A percentile compares a stretch with the other conserved stretches of the same genome.
These are phyloP conservation scores for Lophiostoma macrostomum DNA, from an alignment of 495 filamentous ascomycete genomes.

Conservation along the genomic window DNA sequence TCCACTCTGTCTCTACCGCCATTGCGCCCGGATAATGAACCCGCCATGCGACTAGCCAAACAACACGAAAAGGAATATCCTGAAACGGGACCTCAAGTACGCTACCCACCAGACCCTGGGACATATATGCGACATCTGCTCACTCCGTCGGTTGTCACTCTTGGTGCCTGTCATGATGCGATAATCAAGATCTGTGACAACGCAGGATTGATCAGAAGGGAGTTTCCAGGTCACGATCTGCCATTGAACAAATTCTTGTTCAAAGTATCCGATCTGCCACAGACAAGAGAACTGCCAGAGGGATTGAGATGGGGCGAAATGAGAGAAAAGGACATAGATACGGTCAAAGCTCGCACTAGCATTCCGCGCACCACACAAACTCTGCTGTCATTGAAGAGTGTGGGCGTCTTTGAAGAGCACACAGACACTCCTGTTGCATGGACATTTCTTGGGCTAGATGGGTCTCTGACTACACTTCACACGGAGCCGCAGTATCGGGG, in stretches of 20 bases:
- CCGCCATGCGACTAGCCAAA: slow-evolving; percentile 7
- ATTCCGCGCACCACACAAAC: slow-evolving; percentile 21
- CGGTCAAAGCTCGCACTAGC: slow-evolving; percentile 14
- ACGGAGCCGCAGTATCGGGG: slow-evolving; percentile 36
- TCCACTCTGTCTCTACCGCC: slow-evolving; percentile 16
- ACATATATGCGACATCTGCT: slow-evolving; percentile 22
- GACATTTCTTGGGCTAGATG: slow-evolving; percentile 42
- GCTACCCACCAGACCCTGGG: slow-evolving; percentile 3
- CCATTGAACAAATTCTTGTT: slow-evolving; percentile 31
- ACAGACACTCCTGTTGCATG: slow-evolving; percentile 35
- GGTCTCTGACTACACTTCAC: slow-evolving; percentile 36
- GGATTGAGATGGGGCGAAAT: slow-evolving; percentile 29
- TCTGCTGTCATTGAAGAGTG: slow-evolving; percentile 21
- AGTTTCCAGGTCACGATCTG: slow-evolving; percentile 25
- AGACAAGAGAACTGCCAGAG: slow-evolving; percentile 22
- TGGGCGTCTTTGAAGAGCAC: slow-evolving; percentile 23
- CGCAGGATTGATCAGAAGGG: slow-evolving; percentile 13
- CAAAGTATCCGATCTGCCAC: slow-evolving; percentile 16
- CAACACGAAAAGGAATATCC: slow-evolving; percentile 21
- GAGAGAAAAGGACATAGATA: slow-evolving; percentile 18
- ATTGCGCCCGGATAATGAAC: background rate
- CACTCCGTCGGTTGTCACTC: slow-evolving; percentile 15
- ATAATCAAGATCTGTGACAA: slow-evolving; percentile 6
- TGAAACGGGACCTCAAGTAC: slow-evolving; percentile 12
- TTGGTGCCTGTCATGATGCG: slow-evolving; percentile 26